Evolutionary conservation across 192 early-diverging fungal species (phyloP).

Genomic region (Coemansia aciculifera): DNA sequence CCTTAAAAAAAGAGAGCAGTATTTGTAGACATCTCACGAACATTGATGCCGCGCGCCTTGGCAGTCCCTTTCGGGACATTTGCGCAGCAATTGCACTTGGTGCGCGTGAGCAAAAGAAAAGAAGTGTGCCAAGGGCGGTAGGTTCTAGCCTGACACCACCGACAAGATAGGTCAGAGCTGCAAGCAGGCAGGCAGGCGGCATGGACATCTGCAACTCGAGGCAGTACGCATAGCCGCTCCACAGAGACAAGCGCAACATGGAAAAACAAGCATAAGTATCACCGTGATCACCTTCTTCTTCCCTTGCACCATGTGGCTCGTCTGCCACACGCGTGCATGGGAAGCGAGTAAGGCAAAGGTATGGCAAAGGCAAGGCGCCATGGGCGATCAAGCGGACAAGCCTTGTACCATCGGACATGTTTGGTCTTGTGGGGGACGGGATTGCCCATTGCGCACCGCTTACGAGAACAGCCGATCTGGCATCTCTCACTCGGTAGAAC

Average conservation of each 20-base stretch:
- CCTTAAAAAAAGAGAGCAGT: not conserved
- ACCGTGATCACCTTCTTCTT: constrained; percentile 5
- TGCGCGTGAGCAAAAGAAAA: constrained; percentile 1
- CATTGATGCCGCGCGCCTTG: not conserved
- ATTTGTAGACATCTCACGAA: constrained; percentile 6
- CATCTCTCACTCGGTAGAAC: not conserved
- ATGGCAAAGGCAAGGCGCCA: not conserved
- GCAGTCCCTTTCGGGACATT: constrained; percentile 4
- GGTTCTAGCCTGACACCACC: not conserved
- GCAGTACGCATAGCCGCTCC: not conserved
- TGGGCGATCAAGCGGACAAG: constrained; percentile 7
- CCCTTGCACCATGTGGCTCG: constrained; percentile 2
- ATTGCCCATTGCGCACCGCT: not conserved
- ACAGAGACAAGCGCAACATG: not conserved
- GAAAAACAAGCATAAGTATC: constrained; percentile 9
- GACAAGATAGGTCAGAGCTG: not conserved
- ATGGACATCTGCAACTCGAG: not conserved
- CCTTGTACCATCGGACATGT: not conserved
- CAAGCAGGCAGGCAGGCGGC: not conserved
- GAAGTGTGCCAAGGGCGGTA: not conserved
- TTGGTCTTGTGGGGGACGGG: not conserved
- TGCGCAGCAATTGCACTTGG: constrained; percentile 10
- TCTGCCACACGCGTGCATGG: not conserved
- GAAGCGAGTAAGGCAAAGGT: not conserved
- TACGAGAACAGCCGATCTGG: not conserved